A percentile compares a stretch with the other conserved stretches of the same genome.
phyloP scores from a whole-genome alignment of 2,329 filamentous ascomycete genomes.

The Colletotrichum sp. region DNA sequence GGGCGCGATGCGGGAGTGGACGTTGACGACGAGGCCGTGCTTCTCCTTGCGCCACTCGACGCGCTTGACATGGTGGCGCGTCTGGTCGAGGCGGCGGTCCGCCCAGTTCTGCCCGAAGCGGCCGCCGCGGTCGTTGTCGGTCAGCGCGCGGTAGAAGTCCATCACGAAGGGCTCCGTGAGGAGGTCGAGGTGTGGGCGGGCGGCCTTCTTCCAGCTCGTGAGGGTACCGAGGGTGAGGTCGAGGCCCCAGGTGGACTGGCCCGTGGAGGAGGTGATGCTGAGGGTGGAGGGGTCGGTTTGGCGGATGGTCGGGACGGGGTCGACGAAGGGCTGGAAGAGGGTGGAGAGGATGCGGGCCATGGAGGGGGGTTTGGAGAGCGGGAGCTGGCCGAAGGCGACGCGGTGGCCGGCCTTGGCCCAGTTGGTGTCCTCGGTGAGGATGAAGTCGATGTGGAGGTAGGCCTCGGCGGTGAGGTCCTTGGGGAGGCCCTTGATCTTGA shows the following conservation, averaged over 20 bases:
- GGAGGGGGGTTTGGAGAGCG: constrained; percentile 37
- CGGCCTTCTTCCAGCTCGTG: constrained; percentile 42
- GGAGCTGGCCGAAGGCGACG: constrained; percentile 55
- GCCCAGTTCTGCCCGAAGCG: constrained; percentile 64
- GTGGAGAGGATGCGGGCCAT: constrained; percentile 26
- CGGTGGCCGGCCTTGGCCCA: constrained; percentile 60
- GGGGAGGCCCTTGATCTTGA: constrained; percentile 37
- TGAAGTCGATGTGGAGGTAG: constrained; percentile 56
- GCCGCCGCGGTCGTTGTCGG: constrained; percentile 67
- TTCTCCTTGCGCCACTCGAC: constrained; percentile 35
- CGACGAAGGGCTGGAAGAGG: constrained; percentile 2
- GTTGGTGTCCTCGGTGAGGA: constrained; percentile 41
- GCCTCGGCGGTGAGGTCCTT: constrained; percentile 36
- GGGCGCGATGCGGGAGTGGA: constrained; percentile 62
- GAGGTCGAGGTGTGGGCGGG: constrained; percentile 36
- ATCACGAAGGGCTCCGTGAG: constrained; percentile 51
- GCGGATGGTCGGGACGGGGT: constrained; percentile 7
- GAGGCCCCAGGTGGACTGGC: constrained; percentile 46
- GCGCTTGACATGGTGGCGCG: constrained; percentile 43
- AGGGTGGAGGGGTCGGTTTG: constrained; percentile 27
- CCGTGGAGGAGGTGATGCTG: constrained; percentile 37
- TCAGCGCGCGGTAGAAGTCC: constrained; percentile 68
- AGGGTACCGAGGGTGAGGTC: constrained; percentile 47
- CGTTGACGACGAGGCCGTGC: constrained; percentile 42
- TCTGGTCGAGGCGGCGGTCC: constrained; percentile 49